Evolutionary conservation across 345 rosid genomes (phyloP).

Genomic region (Citrus reticulata): DNA sequence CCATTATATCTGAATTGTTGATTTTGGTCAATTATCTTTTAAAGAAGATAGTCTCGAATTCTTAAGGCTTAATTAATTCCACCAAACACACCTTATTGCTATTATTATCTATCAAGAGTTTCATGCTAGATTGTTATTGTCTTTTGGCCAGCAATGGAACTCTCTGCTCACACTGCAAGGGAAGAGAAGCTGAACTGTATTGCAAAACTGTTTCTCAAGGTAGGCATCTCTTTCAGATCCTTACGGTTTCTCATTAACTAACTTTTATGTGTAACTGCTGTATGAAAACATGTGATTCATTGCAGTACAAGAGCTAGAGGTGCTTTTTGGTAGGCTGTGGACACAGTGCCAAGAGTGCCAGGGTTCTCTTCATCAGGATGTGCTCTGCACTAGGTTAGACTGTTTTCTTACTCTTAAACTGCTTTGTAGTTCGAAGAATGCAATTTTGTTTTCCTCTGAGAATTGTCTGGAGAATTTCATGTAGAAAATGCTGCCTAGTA

Average conservation of each 20-base stretch:
- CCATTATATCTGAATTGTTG: background rate
- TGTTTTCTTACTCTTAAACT: background rate
- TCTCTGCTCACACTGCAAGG: slow-evolving; percentile 82
- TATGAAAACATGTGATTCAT: slow-evolving; percentile 20
- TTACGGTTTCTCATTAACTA: background rate
- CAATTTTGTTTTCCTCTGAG: background rate
- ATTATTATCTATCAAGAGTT: background rate
- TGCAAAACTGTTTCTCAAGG: slow-evolving; percentile 90
- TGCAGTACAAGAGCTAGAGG: slow-evolving; percentile 82
- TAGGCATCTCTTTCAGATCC: slow-evolving; percentile 21
- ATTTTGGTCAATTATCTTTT: background rate
- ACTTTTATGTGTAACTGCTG: background rate
- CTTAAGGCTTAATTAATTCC: background rate
- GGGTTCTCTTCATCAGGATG: slow-evolving; percentile 99
- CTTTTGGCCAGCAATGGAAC: slow-evolving; percentile 50
- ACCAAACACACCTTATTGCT: background rate
- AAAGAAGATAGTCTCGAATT: background rate
- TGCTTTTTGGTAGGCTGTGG: slow-evolving; percentile 84
- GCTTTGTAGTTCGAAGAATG: background rate
- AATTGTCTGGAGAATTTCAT: background rate
- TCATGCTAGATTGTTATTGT: slow-evolving; percentile 8
- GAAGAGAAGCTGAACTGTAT: slow-evolving; percentile 92
- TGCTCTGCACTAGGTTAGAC: slow-evolving; percentile 84
- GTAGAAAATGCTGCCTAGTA: background rate
- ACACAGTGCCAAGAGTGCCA: slow-evolving; percentile 98